Conservation (phyloP, 192 early-diverging fungal genomes). For the Funneliformis geosporum region DNA sequence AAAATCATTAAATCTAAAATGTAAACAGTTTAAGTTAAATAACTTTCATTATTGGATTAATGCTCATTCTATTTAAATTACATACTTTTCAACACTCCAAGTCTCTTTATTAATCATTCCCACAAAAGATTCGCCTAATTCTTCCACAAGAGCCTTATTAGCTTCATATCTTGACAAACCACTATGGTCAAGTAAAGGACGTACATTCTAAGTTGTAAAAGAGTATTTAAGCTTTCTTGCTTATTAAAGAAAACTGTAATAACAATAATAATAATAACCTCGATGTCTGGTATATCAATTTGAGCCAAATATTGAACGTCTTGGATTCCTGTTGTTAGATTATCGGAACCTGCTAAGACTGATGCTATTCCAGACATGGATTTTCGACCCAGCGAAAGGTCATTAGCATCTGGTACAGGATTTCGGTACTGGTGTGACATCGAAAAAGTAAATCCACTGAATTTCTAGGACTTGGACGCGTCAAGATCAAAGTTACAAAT, state of each 20-base stretch:
- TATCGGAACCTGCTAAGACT: neutral
- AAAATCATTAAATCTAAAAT: constrained; percentile 15
- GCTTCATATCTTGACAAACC: constrained; percentile 11
- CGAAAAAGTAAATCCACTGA: too few relatives aligned
- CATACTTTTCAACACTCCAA: constrained; percentile 24
- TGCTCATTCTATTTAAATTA: neutral
- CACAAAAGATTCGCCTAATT: neutral
- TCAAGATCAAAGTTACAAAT: too few relatives aligned
- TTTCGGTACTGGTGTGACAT: neutral
- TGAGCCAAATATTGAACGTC: neutral
- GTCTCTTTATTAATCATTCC: neutral
- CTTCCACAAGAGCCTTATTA: constrained; percentile 19
- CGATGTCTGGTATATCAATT: neutral
- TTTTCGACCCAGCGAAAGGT: neutral
- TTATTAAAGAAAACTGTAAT: neutral
- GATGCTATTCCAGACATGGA: neutral
- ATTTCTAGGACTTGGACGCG: too few relatives aligned
- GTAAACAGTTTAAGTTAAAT: neutral
- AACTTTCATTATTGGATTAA: neutral
- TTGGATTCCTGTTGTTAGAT: neutral
- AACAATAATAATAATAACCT: neutral
- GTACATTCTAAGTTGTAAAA: constrained; percentile 10
- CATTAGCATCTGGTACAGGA: neutral
- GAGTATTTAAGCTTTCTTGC: neutral
- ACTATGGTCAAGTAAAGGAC: constrained; percentile 26